Conservation (phyloP, 2,329 filamentous ascomycete species). For the Tolypocladium inflatum region DNA sequence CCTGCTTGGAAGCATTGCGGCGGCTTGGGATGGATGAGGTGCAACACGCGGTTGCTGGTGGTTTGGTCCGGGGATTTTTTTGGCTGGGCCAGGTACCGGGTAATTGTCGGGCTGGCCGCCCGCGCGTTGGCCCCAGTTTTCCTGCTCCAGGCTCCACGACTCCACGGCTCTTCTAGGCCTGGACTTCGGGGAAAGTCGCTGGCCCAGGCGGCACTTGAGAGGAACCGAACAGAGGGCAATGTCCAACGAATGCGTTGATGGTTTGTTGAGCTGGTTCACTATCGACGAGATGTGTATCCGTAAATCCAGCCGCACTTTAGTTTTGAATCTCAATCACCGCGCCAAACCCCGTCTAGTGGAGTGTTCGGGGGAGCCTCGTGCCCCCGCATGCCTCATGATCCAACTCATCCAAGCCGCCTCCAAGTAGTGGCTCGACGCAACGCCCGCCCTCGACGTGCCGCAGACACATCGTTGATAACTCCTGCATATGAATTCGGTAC, state of each 20-base stretch:
- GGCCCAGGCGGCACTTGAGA: neutral
- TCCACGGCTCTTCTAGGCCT: neutral
- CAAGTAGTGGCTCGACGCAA: neutral
- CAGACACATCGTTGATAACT: neutral
- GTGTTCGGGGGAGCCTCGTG: neutral
- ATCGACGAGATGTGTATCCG: neutral
- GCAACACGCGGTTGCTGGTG: neutral
- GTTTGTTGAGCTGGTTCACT: neutral
- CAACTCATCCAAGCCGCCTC: neutral
- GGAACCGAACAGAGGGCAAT: neutral
- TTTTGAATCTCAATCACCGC: neutral
- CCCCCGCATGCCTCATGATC: neutral
- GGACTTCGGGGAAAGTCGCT: neutral
- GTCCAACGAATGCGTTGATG: no score
- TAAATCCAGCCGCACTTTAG: neutral
- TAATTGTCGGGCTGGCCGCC: constrained; percentile 21
- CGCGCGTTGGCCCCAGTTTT: neutral
- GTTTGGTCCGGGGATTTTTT: constrained; percentile 18
- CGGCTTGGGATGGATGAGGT: constrained; percentile 6
- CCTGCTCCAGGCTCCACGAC: neutral
- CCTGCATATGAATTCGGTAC: neutral
- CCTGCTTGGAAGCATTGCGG: constrained; percentile 36
- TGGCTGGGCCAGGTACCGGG: constrained; percentile 23
- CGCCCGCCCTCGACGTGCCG: neutral
- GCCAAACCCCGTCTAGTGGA: neutral